A percentile compares a stretch with the other conserved stretches of the same genome.
These are phyloP conservation scores for Alternaria conjuncta DNA, from an alignment of 2,329 filamentous ascomycete species.

Conservation along the genomic window DNA sequence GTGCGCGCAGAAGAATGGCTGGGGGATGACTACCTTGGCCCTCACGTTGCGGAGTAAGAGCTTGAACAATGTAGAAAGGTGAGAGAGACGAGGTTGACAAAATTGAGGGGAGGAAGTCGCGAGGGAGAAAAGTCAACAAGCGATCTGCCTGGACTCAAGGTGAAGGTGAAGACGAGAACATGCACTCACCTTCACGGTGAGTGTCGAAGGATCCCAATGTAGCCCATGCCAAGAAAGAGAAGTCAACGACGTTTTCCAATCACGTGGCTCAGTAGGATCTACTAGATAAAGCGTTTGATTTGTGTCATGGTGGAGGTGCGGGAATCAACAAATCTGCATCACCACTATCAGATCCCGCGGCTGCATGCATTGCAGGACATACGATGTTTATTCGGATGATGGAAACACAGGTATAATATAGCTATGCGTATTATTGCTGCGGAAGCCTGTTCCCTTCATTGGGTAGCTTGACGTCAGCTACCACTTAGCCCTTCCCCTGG, in stretches of 20 bases:
- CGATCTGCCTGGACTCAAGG: background rate
- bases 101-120: background rate
- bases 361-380: background rate
- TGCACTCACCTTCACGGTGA: background rate
- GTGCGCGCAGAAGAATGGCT: background rate
- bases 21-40: background rate
- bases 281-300: background rate
- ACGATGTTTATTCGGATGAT: background rate
- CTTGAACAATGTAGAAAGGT: background rate
- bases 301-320: background rate
- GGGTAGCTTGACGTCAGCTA: background rate
- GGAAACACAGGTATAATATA: background rate
- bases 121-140: background rate
- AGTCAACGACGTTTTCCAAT: background rate
- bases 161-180: conserved; percentile 1
- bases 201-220: background rate
- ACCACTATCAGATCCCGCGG: background rate
- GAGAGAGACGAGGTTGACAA: background rate
- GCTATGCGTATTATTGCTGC: background rate
- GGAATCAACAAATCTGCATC: background rate
- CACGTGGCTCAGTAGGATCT: background rate
- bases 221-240: background rate
- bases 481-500: background rate
- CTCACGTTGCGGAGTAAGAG: background rate
- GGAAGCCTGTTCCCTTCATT: background rate